Base-by-base conservation (phyloP, 1,284 basidiomycete species). In the Sanghuangporus weigelae region DNA sequence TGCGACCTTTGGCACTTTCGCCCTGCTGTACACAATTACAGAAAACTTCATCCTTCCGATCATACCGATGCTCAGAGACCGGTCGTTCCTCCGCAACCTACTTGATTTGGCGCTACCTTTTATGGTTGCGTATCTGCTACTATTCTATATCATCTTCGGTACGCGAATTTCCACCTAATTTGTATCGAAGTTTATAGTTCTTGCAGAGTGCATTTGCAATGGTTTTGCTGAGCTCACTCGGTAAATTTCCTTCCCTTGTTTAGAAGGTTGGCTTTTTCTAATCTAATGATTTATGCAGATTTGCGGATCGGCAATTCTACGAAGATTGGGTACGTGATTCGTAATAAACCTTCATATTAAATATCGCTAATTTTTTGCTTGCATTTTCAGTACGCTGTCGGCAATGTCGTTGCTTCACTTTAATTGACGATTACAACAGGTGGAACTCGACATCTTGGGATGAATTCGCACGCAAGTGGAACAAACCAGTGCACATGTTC, bases 391-490 rank as follows among this genome's bases (percentile, higher is more conserved):
- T 63, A 49, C 36, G 55, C 26, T 35, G 5, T 35, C 55, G 54
- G n/a, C 36, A 16, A 11, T 21, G 36, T 14, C 39, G 26, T 31
- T 26, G 7, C 48, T 35, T 60, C 7, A 23, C 14, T 60, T 14
- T 31, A 57, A 49, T 39, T 57, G 36, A 46, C 38, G 19, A n/a
- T 19, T 39, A 10, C 39, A 21, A 57, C 65, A 85, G 73, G 90
- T 98, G 96, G 96, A 99, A 98, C 77, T 93, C 93, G 1, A 95
- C 91, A 0, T 92, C 91, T 2, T 96, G 93, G 90, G 97, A 98
- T 72, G 94, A 98, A 73, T 99, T 97, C 75, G 90, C 93, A 6
- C 87, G 95, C 56, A 95, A 96, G 77, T 97, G 95, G 95, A 97
- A 97, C 78, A 93, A 92, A 69, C 84, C 87, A 8, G 89, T 95